Base-by-base conservation (phyloP, 371 early-diverging fungal species). In the Apophysomyces trapeziformis region DNA sequence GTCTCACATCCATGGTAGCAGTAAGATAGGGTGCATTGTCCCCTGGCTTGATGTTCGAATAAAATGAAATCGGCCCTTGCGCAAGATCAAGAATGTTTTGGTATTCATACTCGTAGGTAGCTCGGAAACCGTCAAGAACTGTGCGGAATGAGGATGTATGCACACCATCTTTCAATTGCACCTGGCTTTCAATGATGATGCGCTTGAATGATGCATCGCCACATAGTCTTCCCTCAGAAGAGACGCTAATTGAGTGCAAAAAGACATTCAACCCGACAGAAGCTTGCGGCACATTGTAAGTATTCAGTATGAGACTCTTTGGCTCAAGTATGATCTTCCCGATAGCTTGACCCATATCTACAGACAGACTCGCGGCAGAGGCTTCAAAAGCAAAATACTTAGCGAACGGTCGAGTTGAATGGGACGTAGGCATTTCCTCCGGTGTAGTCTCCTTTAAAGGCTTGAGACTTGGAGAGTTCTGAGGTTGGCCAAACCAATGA, bases 261-360 rank as follows among this genome's bases (percentile, higher is more conserved):
- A 76, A 73, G 13, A 87, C 46, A 14, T 73, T 74, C 0, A 81
- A 50, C 1, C 77, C 79, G 12, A 81, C 75, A 3, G 85, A 75
- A 18, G 72, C 72, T 26, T 61, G 70, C 4, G 89, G 88, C 13
- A 80, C 63, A 44, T 77, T 71, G 57, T 88, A 80, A 0, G 80
- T 78, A 9, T 77, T 68, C 36, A 89, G 39, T 0, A 73, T 64
- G 4, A 88, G 64, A 43, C 85, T 77, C 43, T 83, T 67, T n/a
- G 88, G 78, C 4, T 61, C 64, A 14, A 87, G 68, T 5, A 73
- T 77, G 38, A 89, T 79, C 62, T 84, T 89, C 14, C 93, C 95
- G 39, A 94, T 88, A 7, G 89, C 89, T 61, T 91, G 92, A 3
- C 93, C 92, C 14, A 94, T 71, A 66, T 94, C 92, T 0, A 85